phyloP scores from a whole-genome alignment of 1,284 basidiomycete genomes.

The Melampsora larici-populina region DNA sequence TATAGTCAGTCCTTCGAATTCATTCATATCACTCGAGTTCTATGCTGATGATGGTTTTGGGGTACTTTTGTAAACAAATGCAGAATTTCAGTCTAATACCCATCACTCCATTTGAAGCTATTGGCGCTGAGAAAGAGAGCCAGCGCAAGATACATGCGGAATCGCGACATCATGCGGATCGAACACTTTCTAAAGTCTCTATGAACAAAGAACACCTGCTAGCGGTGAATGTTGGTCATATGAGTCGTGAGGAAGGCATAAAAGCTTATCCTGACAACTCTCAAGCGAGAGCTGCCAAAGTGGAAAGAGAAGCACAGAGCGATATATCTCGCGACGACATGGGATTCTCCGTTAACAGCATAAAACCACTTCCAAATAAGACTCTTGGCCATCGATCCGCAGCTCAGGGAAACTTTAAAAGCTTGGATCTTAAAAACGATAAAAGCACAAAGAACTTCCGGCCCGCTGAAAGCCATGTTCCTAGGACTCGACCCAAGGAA shows the following conservation, averaged over 20 bases:
- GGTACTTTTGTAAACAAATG: neutral
- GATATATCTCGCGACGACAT: neutral
- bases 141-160: neutral
- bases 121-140: neutral
- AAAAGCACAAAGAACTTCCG: neutral
- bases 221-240: neutral
- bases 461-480: neutral
- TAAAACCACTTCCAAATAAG: neutral
- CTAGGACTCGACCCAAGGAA: too few relatives aligned
- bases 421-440: neutral
- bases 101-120: neutral
- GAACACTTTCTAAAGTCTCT: neutral
- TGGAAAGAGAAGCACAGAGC: neutral
- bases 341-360: neutral
- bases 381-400: neutral
- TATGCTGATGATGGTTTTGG: neutral
- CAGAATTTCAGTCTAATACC: neutral
- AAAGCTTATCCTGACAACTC: neutral
- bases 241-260: neutral
- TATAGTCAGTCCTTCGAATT: slow-evolving; percentile 1
- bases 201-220: neutral
- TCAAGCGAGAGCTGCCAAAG: neutral
- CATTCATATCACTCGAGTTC: neutral
- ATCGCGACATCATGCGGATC: neutral
- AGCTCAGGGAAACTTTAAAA: neutral